Percentiles rank a stretch among this genome's conserved stretches.
Conservation (phyloP, 1,284 basidiomycete species). For the Tylopilus sp. region DNA sequence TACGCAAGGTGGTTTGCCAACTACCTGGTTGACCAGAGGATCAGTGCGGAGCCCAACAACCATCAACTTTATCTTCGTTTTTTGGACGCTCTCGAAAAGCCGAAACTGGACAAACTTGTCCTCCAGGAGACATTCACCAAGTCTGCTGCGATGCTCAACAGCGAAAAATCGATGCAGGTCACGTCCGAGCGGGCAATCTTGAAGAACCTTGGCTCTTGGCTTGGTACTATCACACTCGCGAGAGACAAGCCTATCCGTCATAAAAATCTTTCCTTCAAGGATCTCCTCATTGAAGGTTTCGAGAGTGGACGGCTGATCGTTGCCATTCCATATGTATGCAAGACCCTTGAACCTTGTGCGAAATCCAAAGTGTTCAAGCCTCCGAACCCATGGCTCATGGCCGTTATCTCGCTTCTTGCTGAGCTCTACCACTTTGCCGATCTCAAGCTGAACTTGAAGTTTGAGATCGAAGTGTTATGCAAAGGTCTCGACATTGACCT, state of each 20-base stretch:
- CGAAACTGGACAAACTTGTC: constrained; percentile 69
- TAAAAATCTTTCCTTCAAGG: constrained; percentile 95
- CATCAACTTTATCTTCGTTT: constrained; percentile 94
- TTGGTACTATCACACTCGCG: constrained; percentile 91
- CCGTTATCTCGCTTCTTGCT: constrained; percentile 85
- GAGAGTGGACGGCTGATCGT: constrained; percentile 90
- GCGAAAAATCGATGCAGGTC: constrained; percentile 85
- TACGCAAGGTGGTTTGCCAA: constrained; percentile 96
- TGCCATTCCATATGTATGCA: constrained; percentile 98
- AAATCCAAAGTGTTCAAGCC: constrained; percentile 91
- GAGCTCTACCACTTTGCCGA: constrained; percentile 98
- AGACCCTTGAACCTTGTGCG: constrained; percentile 88
- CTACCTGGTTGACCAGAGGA: constrained; percentile 94
- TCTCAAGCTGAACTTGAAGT: constrained; percentile 95
- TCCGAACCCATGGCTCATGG: constrained; percentile 99
- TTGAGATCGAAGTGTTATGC: constrained; percentile 98
- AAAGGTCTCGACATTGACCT: constrained; percentile 89
- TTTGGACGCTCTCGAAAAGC: constrained; percentile 75
- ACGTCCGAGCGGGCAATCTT: constrained; percentile 83
- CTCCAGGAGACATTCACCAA: constrained; percentile 93
- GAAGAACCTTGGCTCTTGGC: constrained; percentile 96
- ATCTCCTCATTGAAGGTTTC: constrained; percentile 92
- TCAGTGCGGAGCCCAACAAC: constrained; percentile 97
- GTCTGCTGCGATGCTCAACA: constrained; percentile 82
- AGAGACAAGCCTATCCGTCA: constrained; percentile 90